Evolutionary conservation across 345 rosid species (phyloP).

Genomic region (Syzygium aromaticum): DNA sequence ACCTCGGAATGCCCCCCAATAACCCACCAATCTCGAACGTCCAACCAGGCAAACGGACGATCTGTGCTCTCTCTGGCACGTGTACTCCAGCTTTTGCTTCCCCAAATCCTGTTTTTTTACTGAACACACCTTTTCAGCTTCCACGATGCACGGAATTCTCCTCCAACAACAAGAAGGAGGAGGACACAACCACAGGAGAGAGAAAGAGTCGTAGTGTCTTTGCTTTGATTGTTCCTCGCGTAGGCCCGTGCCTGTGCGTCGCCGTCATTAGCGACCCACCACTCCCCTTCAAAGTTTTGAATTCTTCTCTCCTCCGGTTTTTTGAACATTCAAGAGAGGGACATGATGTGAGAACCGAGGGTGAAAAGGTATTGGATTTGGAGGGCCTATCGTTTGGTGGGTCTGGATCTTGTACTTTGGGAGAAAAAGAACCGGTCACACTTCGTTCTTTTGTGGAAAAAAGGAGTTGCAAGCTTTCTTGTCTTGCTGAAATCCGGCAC

Average conservation of each 20-base stretch:
- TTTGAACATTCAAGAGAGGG: constrained; percentile 1
- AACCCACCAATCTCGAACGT: neutral
- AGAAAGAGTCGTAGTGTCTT: neutral
- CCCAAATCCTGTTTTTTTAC: neutral
- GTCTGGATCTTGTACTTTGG: neutral
- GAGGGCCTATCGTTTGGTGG: neutral
- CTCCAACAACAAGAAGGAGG: neutral
- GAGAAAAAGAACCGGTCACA: neutral
- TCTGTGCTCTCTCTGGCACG: neutral
- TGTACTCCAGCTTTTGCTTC: neutral
- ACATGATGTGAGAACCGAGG: neutral
- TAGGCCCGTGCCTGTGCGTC: constrained; percentile 11
- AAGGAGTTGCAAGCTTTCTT: neutral
- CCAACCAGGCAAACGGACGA: neutral
- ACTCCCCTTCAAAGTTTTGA: constrained; percentile 3
- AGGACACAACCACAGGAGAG: neutral
- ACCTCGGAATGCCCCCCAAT: neutral
- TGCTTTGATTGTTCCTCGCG: neutral
- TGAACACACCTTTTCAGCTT: neutral
- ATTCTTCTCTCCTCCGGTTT: constrained; percentile 1
- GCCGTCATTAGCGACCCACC: constrained; percentile 43
- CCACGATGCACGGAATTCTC: neutral
- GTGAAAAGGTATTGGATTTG: neutral
- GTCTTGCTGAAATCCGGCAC: neutral
- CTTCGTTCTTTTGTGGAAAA: neutral